These are phyloP conservation scores for Paradendryphiella salina DNA, from an alignment of 2,329 filamentous ascomycete species.

Conservation along the genomic window DNA sequence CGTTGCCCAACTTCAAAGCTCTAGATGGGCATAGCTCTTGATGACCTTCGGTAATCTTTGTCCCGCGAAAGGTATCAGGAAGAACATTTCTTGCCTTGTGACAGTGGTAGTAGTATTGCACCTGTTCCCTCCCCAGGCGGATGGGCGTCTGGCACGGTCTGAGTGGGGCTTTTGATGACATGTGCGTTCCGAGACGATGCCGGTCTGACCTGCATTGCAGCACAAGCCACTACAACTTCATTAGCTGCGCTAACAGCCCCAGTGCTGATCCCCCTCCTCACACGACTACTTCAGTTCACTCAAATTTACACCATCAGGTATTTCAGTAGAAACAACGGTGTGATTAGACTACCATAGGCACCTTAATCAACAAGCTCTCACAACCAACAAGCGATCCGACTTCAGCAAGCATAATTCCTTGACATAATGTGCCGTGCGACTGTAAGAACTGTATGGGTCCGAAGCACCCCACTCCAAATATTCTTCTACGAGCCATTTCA, in stretches of 20 bases:
- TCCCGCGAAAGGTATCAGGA: neutral
- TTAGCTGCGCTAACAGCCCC: conserved; percentile 14
- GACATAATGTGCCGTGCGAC: neutral
- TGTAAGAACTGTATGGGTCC: neutral
- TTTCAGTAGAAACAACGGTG: neutral
- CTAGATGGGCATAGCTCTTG: neutral
- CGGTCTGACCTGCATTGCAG: conserved; percentile 19
- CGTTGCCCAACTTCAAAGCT: neutral
- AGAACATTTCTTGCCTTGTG: neutral
- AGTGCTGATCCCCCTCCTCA: conserved; percentile 10
- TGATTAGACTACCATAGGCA: neutral
- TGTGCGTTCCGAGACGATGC: conserved; percentile 15
- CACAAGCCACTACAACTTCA: conserved; percentile 12
- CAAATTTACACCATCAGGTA: neutral
- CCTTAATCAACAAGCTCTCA: neutral
- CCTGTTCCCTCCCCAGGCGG: neutral
- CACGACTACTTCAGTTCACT: conserved; percentile 9
- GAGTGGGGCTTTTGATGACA: conserved; percentile 10
- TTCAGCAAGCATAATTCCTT: neutral
- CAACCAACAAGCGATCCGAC: neutral
- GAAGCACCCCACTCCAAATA: conserved; percentile 1
- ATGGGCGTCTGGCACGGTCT: conserved; percentile 7
- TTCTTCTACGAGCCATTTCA: neutral
- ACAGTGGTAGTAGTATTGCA: neutral
- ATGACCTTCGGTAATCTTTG: neutral